Base-by-base conservation (phyloP, 176 grass and related monocot genomes). In the Oryza officinalis region DNA sequence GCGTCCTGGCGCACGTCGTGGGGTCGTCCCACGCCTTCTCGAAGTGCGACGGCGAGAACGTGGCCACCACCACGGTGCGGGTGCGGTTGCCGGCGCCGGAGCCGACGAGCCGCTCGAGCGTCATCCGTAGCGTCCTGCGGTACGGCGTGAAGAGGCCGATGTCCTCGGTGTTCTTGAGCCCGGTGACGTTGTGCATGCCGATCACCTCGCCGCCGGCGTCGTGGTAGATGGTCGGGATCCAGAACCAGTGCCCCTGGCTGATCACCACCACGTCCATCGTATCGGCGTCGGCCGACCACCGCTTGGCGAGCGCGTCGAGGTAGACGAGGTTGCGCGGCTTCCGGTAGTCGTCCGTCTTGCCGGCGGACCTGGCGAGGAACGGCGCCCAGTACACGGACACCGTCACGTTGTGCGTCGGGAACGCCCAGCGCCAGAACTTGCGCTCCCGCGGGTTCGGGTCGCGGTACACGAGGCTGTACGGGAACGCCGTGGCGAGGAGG, bases 21-120 rank as follows among this genome's bases (percentile, higher is more conserved):
- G 84, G 80, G 38, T 86, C 88, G 43, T 85, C 69, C 64, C 70
- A 77, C 25, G 59, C 50, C 22, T 70, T 71, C 1, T 96, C 91
- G 83, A 93, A 96, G 70, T 96, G 91, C 1, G 81, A 6, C 37
- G 91, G 88, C 50, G 91, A 90, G 87, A 91, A 93, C 10, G 91
- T 93, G 2, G 83, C 45, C 71, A 86, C 17, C 52, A 90, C 91
- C 63, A 87, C 91, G 3, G 63, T 81, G 11, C 78, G 30, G 0
- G 23, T 46, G 18, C 1, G 37, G 13, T 5, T 5, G 37, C 37
- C 25, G 80, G 3, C 37, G 37, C 37, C 59, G 32, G 66, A 54
- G 22, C 11, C 25, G 5, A 93, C 67, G 72, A 57, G 52, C 4
- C 86, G 83, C 0, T 65, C 31, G 0, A 91, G 28, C 4, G 86